These are phyloP conservation scores for Teratosphaeria zuluensis DNA, from an alignment of 2,329 filamentous ascomycete genomes.

Conservation along the genomic window DNA sequence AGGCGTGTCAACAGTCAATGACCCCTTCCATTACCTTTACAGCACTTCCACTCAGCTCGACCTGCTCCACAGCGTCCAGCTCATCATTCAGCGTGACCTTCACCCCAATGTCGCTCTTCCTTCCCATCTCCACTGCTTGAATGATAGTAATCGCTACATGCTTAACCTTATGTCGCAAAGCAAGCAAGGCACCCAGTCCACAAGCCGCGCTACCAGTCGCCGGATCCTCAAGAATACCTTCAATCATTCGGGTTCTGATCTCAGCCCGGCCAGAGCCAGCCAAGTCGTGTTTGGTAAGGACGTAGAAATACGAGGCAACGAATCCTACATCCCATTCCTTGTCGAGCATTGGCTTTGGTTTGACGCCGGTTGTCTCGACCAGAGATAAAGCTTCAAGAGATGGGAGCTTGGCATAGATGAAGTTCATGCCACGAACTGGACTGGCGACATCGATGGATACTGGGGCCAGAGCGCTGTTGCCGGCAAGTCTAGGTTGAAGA, in stretches of 20 bases:
- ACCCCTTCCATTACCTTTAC: constrained; percentile 35
- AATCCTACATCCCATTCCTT: constrained; percentile 46
- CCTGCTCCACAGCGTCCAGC: constrained; percentile 27
- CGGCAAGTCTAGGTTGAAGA: constrained; percentile 27
- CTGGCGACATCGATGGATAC: constrained; percentile 27
- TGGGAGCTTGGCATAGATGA: constrained; percentile 55
- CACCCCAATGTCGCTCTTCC: constrained; percentile 40
- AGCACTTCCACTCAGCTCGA: constrained; percentile 36
- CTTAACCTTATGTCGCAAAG: constrained; percentile 28
- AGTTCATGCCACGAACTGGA: constrained; percentile 65
- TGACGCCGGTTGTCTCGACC: constrained; percentile 24
- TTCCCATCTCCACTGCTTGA: constrained; percentile 45
- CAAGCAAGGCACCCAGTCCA: constrained; percentile 35
- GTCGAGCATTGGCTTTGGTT: constrained; percentile 30
- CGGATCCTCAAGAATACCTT: constrained; percentile 37
- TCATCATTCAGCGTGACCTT: constrained; percentile 32
- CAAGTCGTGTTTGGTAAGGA: constrained; percentile 21
- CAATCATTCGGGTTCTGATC: constrained; percentile 54
- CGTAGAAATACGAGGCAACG: constrained; percentile 51
- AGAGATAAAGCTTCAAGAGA: constrained; percentile 48
- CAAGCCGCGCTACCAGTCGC: constrained; percentile 44
- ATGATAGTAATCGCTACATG: constrained; percentile 32
- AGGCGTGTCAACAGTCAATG: constrained; percentile 2
- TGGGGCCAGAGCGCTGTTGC: not conserved
- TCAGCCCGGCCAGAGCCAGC: constrained; percentile 1